Percentiles rank a stretch among this genome's conserved stretches.
Conservation (phyloP, 106 monocot genomes). For the Dendrobium chrysotoxum region DNA sequence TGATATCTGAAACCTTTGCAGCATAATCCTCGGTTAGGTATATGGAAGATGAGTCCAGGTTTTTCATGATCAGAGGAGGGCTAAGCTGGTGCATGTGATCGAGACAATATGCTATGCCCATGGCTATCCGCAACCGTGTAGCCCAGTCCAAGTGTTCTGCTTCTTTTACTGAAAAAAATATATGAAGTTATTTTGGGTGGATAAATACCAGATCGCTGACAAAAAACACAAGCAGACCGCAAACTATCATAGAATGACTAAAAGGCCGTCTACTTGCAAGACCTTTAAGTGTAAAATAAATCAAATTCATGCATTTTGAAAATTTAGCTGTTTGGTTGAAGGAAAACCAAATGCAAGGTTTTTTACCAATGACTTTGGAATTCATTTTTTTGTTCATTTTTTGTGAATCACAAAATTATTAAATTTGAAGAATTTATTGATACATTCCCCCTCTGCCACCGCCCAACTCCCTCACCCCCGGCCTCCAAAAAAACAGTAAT, state of each 20-base stretch:
- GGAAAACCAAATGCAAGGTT: too few species aligned
- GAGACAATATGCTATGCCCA: conserved; percentile 54
- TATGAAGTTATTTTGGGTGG: not conserved
- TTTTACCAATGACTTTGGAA: too few species aligned
- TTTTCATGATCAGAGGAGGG: conserved; percentile 24
- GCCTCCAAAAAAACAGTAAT: too few species aligned
- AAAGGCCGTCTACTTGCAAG: not conserved
- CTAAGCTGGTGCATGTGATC: conserved; percentile 39
- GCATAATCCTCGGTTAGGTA: conserved; percentile 68
- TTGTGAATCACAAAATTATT: too few species aligned
- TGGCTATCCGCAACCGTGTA: conserved; percentile 37
- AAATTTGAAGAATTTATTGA: too few species aligned
- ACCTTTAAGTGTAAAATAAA: not conserved
- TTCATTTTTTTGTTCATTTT: too few species aligned
- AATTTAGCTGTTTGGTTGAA: too few species aligned
- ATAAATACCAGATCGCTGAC: too few species aligned
- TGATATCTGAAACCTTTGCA: conserved; percentile 43
- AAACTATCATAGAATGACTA: not conserved
- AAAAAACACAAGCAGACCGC: too few species aligned
- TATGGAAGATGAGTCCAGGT: conserved; percentile 39
- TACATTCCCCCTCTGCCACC: too few species aligned
- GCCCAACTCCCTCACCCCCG: too few species aligned
- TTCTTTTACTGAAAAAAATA: conserved; percentile 44
- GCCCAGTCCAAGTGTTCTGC: conserved; percentile 61
- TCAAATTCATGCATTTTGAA: too few species aligned